A percentile compares a stretch with the other conserved stretches of the same genome.
These are phyloP conservation scores for Fennellomyces sp. DNA, from an alignment of 371 early-diverging fungal species.

Conservation along the genomic window DNA sequence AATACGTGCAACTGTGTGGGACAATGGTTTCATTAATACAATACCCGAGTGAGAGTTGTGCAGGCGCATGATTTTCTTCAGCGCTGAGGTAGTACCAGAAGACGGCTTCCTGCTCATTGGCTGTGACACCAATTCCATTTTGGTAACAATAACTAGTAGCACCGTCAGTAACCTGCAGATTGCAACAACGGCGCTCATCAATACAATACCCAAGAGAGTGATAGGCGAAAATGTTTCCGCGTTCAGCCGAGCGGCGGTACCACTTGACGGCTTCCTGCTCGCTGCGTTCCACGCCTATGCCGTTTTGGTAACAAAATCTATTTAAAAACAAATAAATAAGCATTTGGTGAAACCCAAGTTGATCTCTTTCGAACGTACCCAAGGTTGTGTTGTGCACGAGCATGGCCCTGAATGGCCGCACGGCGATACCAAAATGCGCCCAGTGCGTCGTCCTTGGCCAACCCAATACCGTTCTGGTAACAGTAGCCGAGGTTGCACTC, in stretches of 20 bases:
- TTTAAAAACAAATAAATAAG: too few relatives aligned
- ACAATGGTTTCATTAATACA: too few relatives aligned
- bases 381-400: slow-evolving; percentile 83
- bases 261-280: slow-evolving; percentile 67
- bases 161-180: too few relatives aligned
- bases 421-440: slow-evolving; percentile 81
- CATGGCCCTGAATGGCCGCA: slow-evolving; percentile 80
- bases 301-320: slow-evolving; percentile 87
- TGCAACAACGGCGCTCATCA: too few relatives aligned
- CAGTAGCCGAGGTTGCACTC: slow-evolving; percentile 85
- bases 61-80: slow-evolving; percentile 64
- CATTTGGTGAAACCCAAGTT: too few relatives aligned
- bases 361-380: too few relatives aligned
- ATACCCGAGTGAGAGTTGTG: slow-evolving; percentile 82
- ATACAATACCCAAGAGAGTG: slow-evolving; percentile 88
- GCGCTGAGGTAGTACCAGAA: slow-evolving; percentile 70
- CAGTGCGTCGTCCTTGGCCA: slow-evolving; percentile 53
- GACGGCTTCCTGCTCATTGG: slow-evolving; percentile 66
- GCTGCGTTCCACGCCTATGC: slow-evolving; percentile 69
- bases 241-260: slow-evolving; percentile 74
- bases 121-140: slow-evolving; percentile 82
- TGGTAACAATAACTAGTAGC: slow-evolving; percentile 67
- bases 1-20: too few relatives aligned
- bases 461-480: slow-evolving; percentile 84
- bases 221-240: slow-evolving; percentile 78